Base-by-base conservation (phyloP, 257 asterid genomes). In the Haberlea rhodopensis region DNA sequence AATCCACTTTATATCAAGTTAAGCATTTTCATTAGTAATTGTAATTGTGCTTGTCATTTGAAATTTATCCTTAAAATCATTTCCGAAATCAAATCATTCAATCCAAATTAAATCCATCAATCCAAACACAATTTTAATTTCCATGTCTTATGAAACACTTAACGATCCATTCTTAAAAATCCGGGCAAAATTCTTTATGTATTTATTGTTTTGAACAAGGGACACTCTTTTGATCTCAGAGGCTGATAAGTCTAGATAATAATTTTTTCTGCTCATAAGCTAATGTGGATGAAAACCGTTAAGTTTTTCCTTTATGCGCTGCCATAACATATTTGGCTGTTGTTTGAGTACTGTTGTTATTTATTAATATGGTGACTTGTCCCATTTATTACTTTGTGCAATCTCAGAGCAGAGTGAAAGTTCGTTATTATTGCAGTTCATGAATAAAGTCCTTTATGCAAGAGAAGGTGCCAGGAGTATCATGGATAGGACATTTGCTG, bases 401-500 rank as follows among this genome's bases (percentile, higher is more conserved):
- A 58, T 53, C 53, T 40, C 54, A 45, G 66, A 63, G 71, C 76
- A 77, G 70, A 65, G 71, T 57, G 57, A 71, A 53, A 53, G 66
- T 15, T 37, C 34, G 20, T 32, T 56, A 23, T 62, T 70, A 66
- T 64, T 89, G 87, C 97, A 89, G 99, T 92, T 92, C 78, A 90
- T 94, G 97, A 94, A 94, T 76, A 94, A 94, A 84, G 99, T 94
- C 68, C 89, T 94, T 53, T 94, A 94, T 71, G 99, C 97, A 68
- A 90, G 96, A 79, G 99, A 94, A 82, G 97, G 99, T 27, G 99
- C 99, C 58, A 87, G 69, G 84, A 87, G 81, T 77, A 87, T 89
- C 75, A 90, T 94, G 96, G 96, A 86, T 71, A 75, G 96, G 73
- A 87, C 96, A 65, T 80, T 89, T 81, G 96, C 78, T 3, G 96